These are phyloP conservation scores for Pseudonitzschia pungens DNA, from an alignment of 108 stramenopile genomes.

Conservation along the genomic window DNA sequence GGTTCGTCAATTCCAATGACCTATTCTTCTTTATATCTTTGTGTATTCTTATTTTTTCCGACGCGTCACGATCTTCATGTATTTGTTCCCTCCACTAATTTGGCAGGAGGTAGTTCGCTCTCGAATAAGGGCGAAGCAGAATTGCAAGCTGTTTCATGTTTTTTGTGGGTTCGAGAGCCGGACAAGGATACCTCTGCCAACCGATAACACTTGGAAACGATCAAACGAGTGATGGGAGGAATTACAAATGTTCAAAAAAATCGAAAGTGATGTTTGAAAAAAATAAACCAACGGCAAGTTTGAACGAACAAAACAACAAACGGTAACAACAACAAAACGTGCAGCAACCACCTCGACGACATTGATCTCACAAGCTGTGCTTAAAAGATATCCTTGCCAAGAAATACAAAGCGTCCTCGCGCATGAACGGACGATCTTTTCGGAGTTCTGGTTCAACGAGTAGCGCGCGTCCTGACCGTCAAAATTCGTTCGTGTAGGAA, in stretches of 20 bases:
- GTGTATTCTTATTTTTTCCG: background rate
- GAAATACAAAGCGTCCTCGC: too few species aligned
- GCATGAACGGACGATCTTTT: background rate
- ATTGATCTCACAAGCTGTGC: background rate
- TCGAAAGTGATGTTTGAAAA: background rate
- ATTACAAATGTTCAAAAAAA: slow-evolving; percentile 4
- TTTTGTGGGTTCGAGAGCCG: background rate
- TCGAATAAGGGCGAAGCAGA: slow-evolving; percentile 2
- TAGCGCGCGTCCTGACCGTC: background rate
- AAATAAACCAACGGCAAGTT: background rate
- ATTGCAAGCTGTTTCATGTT: background rate
- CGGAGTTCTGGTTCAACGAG: slow-evolving; percentile 6
- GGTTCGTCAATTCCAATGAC: too few species aligned
- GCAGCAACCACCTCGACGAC: background rate
- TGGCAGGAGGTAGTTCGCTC: slow-evolving; percentile 1
- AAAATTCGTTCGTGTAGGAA: slow-evolving; percentile 2
- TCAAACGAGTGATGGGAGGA: background rate
- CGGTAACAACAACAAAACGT: background rate
- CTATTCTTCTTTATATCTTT: background rate
- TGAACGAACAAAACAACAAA: background rate
- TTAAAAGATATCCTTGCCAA: background rate
- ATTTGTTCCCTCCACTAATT: slow-evolving; percentile 10
- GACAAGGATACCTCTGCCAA: background rate
- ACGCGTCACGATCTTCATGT: background rate
- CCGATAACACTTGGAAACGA: background rate